phyloP scores from a whole-genome alignment of 495 filamentous ascomycete species.

The Talaromyces liani region DNA sequence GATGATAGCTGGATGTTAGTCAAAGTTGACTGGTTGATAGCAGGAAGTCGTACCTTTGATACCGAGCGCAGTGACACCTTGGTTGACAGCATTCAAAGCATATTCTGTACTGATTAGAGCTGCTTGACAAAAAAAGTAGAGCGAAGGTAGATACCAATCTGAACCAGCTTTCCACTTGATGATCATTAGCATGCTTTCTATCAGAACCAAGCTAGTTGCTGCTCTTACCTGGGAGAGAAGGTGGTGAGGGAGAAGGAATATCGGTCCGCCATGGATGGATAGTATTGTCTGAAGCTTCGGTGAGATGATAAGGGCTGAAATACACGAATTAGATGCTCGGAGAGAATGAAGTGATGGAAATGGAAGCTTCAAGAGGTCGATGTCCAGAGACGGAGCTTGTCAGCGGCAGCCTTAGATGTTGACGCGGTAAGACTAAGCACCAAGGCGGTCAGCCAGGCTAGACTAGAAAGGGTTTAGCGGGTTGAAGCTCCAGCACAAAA shows the following conservation, averaged over 20 bases:
- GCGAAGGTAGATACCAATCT: constrained; percentile 42
- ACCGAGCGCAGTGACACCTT: constrained; percentile 94
- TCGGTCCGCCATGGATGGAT: constrained; percentile 76
- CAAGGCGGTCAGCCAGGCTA: constrained; percentile 6
- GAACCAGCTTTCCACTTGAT: constrained; percentile 81
- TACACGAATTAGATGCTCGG: constrained; percentile 12
- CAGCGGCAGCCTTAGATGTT: constrained; percentile 23
- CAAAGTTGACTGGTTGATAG: no score
- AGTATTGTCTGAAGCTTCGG: constrained; percentile 4
- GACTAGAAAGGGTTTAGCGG: neutral
- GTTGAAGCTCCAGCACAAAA: neutral
- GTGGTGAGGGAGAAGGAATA: constrained; percentile 99
- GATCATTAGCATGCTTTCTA: constrained; percentile 36
- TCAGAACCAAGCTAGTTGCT: constrained; percentile 12
- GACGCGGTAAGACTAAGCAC: constrained; percentile 22
- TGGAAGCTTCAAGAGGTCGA: constrained; percentile 6
- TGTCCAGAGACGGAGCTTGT: neutral
- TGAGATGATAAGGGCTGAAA: constrained; percentile 7
- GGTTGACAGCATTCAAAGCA: constrained; percentile 97
- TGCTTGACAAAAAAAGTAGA: constrained; percentile 2
- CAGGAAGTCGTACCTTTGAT: constrained; percentile 70
- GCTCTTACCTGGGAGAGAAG: constrained; percentile 90
- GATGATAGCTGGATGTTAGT: neutral
- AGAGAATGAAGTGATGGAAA: neutral
- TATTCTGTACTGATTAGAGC: constrained; percentile 59